Conservation (phyloP, 306 rosid species). For the Albizia julibrissin region DNA sequence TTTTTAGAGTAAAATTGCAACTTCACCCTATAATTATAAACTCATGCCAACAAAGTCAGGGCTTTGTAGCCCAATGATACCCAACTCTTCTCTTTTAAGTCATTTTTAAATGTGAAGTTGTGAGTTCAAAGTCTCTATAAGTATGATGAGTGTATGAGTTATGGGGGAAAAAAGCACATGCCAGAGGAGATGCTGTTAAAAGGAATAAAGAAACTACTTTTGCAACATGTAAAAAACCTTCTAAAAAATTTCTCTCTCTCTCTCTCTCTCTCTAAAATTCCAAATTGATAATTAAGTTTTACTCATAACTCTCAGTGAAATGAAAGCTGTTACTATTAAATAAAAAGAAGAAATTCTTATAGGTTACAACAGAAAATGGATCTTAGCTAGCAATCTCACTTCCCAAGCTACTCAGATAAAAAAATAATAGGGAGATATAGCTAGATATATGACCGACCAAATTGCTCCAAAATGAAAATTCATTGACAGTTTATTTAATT, state of each 20-base stretch:
- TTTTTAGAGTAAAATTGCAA: too few species aligned
- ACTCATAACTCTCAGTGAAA: not conserved
- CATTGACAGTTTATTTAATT: not conserved
- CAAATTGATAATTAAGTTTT: not conserved
- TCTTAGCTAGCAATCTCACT: not conserved
- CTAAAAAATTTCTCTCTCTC: not conserved
- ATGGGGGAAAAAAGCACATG: too few species aligned
- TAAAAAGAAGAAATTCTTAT: not conserved
- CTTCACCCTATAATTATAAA: too few species aligned
- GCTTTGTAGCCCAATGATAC: too few species aligned
- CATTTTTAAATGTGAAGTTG: too few species aligned
- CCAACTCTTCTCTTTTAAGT: too few species aligned
- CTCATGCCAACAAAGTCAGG: too few species aligned
- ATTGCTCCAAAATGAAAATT: not conserved
- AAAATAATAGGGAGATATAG: not conserved
- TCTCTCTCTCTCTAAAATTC: not conserved
- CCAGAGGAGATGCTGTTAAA: too few species aligned
- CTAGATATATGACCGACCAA: not conserved
- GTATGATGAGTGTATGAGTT: too few species aligned
- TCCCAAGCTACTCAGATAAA: not conserved
- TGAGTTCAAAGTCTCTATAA: too few species aligned
- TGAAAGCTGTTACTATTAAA: not conserved
- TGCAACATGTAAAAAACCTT: not conserved
- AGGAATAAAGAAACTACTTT: not conserved
- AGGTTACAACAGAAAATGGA: not conserved